phyloP scores from a whole-genome alignment of 208 protist genomes.

The Jaenimonas drosophilae region DNA sequence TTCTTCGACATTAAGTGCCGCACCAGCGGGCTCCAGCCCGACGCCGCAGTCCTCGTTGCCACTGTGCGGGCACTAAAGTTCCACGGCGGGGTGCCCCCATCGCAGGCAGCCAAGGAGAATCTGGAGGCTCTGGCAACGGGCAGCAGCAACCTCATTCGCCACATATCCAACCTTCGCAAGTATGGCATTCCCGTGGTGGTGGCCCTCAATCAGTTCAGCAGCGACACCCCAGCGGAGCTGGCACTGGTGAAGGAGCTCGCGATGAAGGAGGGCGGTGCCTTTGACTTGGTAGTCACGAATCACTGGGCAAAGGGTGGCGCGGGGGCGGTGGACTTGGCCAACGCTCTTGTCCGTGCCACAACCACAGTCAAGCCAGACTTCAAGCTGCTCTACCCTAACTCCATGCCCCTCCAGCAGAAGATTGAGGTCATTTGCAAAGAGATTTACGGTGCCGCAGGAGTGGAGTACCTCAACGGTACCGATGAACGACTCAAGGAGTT shows the following conservation, averaged over 20 bases:
- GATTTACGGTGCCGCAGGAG: slow-evolving; percentile 92
- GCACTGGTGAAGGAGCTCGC: slow-evolving; percentile 64
- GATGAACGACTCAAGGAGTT: slow-evolving; percentile 85
- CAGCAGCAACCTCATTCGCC: slow-evolving; percentile 85
- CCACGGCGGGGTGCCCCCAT: slow-evolving; percentile 89
- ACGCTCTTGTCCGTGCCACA: slow-evolving; percentile 75
- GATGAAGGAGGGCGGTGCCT: slow-evolving; percentile 69
- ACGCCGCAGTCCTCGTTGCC: slow-evolving; percentile 92
- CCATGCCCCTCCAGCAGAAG: slow-evolving; percentile 90
- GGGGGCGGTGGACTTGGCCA: slow-evolving; percentile 83
- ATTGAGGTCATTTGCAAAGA: slow-evolving; percentile 94
- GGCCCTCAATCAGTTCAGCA: slow-evolving; percentile 91
- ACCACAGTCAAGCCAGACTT: slow-evolving; percentile 64
- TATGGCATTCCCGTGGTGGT: slow-evolving; percentile 96
- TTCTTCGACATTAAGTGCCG: slow-evolving; percentile 99
- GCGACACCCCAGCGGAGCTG: slow-evolving; percentile 90
- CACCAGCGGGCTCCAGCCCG: slow-evolving; percentile 85
- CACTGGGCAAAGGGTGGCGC: slow-evolving; percentile 92
- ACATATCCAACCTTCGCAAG: slow-evolving; percentile 92
- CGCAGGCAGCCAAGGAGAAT: slow-evolving; percentile 67
- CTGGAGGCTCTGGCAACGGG: slow-evolving; percentile 85
- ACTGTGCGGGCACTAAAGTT: slow-evolving; percentile 97
- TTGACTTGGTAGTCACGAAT: slow-evolving; percentile 82
- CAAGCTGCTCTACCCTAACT: slow-evolving; percentile 88
- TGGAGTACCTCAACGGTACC: slow-evolving; percentile 83